phyloP scores from a whole-genome alignment of 192 early-diverging fungal genomes.

The Entophlyctis luteolus region DNA sequence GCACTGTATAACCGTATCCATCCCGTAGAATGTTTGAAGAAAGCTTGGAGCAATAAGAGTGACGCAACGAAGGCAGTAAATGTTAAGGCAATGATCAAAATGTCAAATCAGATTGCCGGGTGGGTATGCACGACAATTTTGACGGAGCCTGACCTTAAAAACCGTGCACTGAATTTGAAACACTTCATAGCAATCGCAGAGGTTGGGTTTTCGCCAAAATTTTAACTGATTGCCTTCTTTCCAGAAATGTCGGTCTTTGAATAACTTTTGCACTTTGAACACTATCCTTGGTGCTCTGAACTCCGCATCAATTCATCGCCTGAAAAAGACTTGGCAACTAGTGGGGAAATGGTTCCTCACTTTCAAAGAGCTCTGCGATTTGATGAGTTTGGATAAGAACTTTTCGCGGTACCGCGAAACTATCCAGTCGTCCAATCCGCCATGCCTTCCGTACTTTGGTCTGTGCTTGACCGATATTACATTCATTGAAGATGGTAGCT shows the following conservation, averaged over 20 bases:
- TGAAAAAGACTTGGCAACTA: constrained; percentile 79
- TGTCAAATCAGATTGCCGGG: constrained; percentile 78
- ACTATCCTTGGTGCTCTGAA: constrained; percentile 87
- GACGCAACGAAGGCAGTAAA: constrained; percentile 58
- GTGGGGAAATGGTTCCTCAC: background rate
- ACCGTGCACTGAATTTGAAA: constrained; percentile 39
- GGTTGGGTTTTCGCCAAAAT: constrained; percentile 4
- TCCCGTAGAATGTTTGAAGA: constrained; percentile 84
- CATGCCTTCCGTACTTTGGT: constrained; percentile 66
- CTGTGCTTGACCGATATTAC: constrained; percentile 78
- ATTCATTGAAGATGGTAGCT: constrained; percentile 74
- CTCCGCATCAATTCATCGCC: constrained; percentile 79
- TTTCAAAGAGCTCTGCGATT: constrained; percentile 55
- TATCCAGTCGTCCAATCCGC: constrained; percentile 64
- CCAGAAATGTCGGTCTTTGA: constrained; percentile 71
- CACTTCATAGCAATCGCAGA: constrained; percentile 54
- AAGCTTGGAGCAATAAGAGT: constrained; percentile 71
- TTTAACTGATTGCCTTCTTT: background rate
- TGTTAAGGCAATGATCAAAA: constrained; percentile 81
- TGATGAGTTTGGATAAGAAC: constrained; percentile 78
- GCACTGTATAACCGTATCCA: constrained; percentile 76
- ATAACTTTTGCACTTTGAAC: constrained; percentile 94
- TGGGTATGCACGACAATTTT: constrained; percentile 88
- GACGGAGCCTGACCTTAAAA: constrained; percentile 55
- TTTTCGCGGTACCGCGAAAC: constrained; percentile 75